Evolutionary conservation across 768 basidiomycete species (phyloP).

Genomic region (Agrocybe praecox): DNA sequence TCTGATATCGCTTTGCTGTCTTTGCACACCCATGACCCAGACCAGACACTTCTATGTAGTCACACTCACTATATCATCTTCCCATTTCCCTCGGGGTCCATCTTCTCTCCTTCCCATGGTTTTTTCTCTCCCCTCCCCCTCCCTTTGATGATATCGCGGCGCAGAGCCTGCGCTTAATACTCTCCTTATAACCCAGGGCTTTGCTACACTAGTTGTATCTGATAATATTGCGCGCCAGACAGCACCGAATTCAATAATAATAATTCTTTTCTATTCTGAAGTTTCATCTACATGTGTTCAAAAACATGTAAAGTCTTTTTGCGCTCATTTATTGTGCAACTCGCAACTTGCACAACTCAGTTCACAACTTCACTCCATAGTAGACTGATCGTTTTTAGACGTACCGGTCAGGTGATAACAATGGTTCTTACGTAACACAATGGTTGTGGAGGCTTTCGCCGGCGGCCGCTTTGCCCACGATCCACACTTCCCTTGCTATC

Average conservation of each 20-base stretch:
- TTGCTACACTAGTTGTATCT: not conserved
- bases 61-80: conserved; percentile 1
- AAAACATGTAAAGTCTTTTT: too few species aligned
- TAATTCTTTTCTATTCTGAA: not conserved
- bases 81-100: not conserved
- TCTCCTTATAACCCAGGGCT: not conserved
- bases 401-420: too few species aligned
- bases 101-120: not conserved
- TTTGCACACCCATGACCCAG: conserved; percentile 16
- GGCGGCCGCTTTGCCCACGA: too few species aligned
- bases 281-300: too few species aligned
- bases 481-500: too few species aligned
- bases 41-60: not conserved
- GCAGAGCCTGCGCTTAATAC: not conserved
- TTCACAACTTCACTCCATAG: too few species aligned
- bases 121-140: too few species aligned
- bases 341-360: too few species aligned
- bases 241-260: conserved; percentile 1
- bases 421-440: not conserved
- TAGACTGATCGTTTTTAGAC: too few species aligned
- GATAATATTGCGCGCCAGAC: not conserved
- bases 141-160: not conserved
- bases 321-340: too few species aligned
- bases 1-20: conserved; percentile 21
- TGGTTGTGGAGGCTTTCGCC: not conserved